These are phyloP conservation scores for Gloeopeniophorella convolvens DNA, from an alignment of 768 basidiomycete genomes.

Conservation along the genomic window DNA sequence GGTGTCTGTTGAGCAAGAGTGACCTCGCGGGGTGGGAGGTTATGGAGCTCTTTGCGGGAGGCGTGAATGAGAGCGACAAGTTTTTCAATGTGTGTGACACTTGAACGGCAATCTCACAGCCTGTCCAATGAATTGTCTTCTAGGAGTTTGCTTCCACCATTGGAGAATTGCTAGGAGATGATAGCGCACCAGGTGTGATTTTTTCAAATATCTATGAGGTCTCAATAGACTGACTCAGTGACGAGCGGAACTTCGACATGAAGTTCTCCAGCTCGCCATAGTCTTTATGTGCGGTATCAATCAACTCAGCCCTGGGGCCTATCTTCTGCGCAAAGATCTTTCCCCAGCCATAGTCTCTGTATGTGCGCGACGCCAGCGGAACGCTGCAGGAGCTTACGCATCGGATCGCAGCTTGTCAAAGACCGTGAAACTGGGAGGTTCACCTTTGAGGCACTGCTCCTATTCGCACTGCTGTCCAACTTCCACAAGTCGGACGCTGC, in stretches of 20 bases:
- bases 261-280: conserved; percentile 49
- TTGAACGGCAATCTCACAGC: neutral
- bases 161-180: conserved; percentile 40
- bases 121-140: neutral
- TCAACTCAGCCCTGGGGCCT: conserved; percentile 65
- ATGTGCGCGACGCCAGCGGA: conserved; percentile 21
- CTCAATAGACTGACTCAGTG: conserved; percentile 2
- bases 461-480: conserved; percentile 59
- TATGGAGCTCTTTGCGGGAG: conserved; percentile 63
- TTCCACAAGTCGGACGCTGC: conserved; percentile 70
- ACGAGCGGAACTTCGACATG: conserved; percentile 44
- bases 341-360: conserved; percentile 49
- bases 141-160: conserved; percentile 48
- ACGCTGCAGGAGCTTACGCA: neutral
- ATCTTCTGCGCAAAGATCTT: conserved; percentile 57
- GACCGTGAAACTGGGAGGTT: conserved; percentile 47
- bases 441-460: conserved; percentile 52
- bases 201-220: neutral
- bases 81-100: conserved; percentile 44
- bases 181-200: conserved; percentile 38
- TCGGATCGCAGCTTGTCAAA: conserved; percentile 43
- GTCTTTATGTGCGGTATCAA: conserved; percentile 52
- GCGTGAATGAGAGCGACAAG: conserved; percentile 48
- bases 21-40: conserved; percentile 61
- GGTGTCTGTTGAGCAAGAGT: conserved; percentile 46